These are phyloP conservation scores for Kluyveromyces starmeri DNA, from an alignment of 805 yeast species.

Conservation along the genomic window DNA sequence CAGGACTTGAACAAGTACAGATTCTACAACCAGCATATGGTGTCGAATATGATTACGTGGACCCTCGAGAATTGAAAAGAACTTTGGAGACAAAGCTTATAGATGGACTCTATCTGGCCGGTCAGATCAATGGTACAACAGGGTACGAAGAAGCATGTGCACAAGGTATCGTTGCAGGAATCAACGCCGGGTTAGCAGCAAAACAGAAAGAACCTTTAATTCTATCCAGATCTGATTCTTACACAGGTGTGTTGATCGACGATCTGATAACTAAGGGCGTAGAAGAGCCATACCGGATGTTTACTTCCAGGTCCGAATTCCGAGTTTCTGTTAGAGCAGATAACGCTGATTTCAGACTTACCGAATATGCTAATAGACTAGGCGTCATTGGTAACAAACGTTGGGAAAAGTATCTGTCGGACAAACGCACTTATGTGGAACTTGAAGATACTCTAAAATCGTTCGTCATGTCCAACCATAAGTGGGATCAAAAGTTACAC, in stretches of 20 bases:
- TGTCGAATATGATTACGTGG: conserved; percentile 95
- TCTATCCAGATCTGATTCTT: conserved; percentile 73
- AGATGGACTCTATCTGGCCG: conserved; percentile 78
- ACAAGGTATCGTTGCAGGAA: conserved; percentile 92
- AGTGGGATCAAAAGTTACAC: conserved; percentile 52
- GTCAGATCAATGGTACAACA: conserved; percentile 97
- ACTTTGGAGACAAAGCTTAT: conserved; percentile 78
- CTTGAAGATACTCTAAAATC: conserved; percentile 39
- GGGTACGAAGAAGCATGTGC: conserved; percentile 99
- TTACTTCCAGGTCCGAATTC: conserved; percentile 92
- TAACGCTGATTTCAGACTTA: conserved; percentile 83
- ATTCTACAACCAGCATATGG: conserved; percentile 97
- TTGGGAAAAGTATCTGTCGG: conserved; percentile 39
- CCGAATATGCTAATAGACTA: conserved; percentile 50
- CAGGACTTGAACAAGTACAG: conserved; percentile 80
- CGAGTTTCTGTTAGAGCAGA: conserved; percentile 85
- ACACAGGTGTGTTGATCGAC: conserved; percentile 85
- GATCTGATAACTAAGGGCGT: conserved; percentile 94
- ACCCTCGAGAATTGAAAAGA: conserved; percentile 74
- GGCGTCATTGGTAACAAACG: conserved; percentile 64
- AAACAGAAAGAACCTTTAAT: conserved; percentile 36
- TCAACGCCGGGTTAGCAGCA: conserved; percentile 71
- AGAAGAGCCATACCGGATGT: conserved; percentile 96
- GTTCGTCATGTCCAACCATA: conserved; percentile 41
- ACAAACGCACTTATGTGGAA: conserved; percentile 36